Conservation (phyloP, 139 green algal genomes). For the Picochlorum sp. region DNA sequence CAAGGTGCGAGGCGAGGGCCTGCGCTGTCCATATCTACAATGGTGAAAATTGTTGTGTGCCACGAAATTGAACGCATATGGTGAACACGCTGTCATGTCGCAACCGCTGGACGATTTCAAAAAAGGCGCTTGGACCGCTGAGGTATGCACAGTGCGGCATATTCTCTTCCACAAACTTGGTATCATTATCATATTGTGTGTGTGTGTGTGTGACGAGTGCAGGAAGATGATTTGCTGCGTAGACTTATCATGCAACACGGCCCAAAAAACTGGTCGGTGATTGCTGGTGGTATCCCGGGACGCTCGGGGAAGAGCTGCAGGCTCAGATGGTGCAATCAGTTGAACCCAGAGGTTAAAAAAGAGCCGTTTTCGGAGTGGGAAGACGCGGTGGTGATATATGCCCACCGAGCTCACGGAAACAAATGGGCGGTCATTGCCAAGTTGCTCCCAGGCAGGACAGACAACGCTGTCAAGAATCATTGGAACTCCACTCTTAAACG, state of each 20-base stretch:
- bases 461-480: slow-evolving; percentile 76
- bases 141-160: slow-evolving; percentile 25
- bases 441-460: slow-evolving; percentile 64
- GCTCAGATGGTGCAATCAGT: slow-evolving; percentile 77
- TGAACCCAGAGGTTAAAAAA: slow-evolving; percentile 70
- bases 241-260: slow-evolving; percentile 51
- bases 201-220: background rate
- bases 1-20: too few species aligned
- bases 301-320: slow-evolving; percentile 78
- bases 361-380: slow-evolving; percentile 62
- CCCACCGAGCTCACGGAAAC: slow-evolving; percentile 56
- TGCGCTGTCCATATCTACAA: too few species aligned
- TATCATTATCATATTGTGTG: background rate
- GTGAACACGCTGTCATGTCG: background rate
- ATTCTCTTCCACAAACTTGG: background rate
- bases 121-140: slow-evolving; percentile 65
- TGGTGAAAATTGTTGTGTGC: too few species aligned
- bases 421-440: slow-evolving; percentile 73
- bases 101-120: slow-evolving; percentile 42
- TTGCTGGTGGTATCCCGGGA: slow-evolving; percentile 66
- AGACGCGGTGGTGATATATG: slow-evolving; percentile 60
- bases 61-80: too few species aligned
- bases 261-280: slow-evolving; percentile 68
- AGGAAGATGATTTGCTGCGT: slow-evolving; percentile 66
- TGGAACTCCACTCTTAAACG: slow-evolving; percentile 69